These are phyloP conservation scores for Sclerotinia nivalis DNA, from an alignment of 2,329 filamentous ascomycete species.

Conservation along the genomic window DNA sequence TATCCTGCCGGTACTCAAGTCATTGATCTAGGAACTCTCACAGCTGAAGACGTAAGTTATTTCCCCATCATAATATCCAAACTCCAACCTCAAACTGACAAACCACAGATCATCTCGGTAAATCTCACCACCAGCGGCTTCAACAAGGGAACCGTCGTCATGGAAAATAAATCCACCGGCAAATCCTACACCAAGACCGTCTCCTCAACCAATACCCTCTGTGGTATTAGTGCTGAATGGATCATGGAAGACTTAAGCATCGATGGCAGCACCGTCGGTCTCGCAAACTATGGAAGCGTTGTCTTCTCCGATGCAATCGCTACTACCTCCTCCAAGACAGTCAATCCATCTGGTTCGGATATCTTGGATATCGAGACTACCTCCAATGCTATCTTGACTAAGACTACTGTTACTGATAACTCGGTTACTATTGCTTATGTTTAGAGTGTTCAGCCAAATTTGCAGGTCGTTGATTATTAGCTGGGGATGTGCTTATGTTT, in stretches of 20 bases:
- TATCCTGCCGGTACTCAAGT: constrained; percentile 56
- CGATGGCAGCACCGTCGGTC: constrained; percentile 43
- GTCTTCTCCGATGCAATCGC: constrained; percentile 43
- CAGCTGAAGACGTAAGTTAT: constrained; percentile 46
- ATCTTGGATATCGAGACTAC: constrained; percentile 11
- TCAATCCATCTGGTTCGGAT: not conserved
- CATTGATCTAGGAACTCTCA: constrained; percentile 46
- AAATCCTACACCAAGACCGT: constrained; percentile 47
- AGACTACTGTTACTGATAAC: not conserved
- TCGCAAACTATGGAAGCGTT: constrained; percentile 50
- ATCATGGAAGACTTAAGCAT: constrained; percentile 52
- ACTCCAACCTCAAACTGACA: not conserved
- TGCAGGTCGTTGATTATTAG: not conserved
- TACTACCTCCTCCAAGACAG: not conserved
- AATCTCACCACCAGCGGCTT: constrained; percentile 33
- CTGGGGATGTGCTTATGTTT: constrained; percentile 8
- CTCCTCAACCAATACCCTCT: constrained; percentile 39
- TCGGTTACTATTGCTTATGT: constrained; percentile 9
- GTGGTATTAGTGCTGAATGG: constrained; percentile 52
- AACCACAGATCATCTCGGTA: constrained; percentile 43
- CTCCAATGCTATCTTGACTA: not conserved
- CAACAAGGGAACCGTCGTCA: constrained; percentile 44
- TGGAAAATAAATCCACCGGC: constrained; percentile 50
- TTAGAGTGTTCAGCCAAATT: not conserved
- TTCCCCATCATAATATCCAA: too few species aligned